Base-by-base conservation (phyloP, 2,329 filamentous ascomycete species). In the Bertia moriformis region DNA sequence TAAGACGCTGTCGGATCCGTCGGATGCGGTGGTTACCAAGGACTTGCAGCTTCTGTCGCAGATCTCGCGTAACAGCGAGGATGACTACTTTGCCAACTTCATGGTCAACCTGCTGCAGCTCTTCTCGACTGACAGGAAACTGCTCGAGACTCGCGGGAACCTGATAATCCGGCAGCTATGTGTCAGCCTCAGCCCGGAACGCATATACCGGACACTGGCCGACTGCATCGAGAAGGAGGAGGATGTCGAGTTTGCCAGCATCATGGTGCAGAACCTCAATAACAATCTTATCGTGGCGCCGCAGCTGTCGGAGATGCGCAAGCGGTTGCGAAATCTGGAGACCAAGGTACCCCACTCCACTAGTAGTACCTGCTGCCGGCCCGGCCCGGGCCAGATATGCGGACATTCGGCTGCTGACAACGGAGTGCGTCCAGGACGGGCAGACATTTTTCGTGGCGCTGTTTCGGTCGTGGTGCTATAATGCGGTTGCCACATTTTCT, bases 211-310 rank as follows among this genome's bases (percentile, higher is more conserved):
- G 20, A 96, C 87, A 2, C 68, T 98, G 45, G 93, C 91, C 18
- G 91, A 98, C 50, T 95, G 91, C 48, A 83, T 98, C 7, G 91
- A 96, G 57, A 93, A 88, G 53, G 91, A 98, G 56, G 91, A 96
- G 60, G 91, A 98, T 54, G 77, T 98, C 32, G 91, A 98, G 56
- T 98, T 98, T 59, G 89, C 91, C 14, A 95, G 89, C 54, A 96
- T 98, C 50, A 98, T 98, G 91, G 87, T 98, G 19, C 91, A 98
- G 57, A 96, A 96, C 51, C 69, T 98, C 39, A 98, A 98, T 63
- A 98, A 98, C 58, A 98, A 98, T 51, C 77, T 98, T 40, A 95
- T 98, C 47, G 98, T 91, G 2, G 91, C 91, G 0, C 91, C 91
- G 1, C 88, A 98, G 58, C 66, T 98, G 19, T 78, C 85, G 1